Evolutionary conservation across 106 monocot species (phyloP).

Genomic region (Dioscorea alata): DNA sequence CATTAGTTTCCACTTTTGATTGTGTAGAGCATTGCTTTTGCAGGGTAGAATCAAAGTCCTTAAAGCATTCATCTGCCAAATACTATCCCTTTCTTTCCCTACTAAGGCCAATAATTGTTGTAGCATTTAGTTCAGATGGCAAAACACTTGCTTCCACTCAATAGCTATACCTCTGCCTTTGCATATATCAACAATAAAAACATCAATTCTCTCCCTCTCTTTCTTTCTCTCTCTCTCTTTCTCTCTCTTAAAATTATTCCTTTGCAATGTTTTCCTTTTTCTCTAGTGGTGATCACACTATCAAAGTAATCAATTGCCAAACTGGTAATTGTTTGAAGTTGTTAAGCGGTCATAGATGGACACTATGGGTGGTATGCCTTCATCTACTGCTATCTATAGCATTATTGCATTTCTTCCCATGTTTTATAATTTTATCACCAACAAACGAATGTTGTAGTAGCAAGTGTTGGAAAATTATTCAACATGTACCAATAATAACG

Average conservation of each 20-base stretch:
- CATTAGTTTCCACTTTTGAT: neutral
- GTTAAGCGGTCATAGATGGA: slow-evolving; percentile 92
- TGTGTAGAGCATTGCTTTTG: neutral
- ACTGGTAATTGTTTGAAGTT: slow-evolving; percentile 88
- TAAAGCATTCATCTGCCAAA: slow-evolving; percentile 70
- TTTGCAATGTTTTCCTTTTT: slow-evolving; percentile 1
- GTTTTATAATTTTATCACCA: no score
- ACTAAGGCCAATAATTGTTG: slow-evolving; percentile 94
- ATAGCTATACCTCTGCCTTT: slow-evolving; percentile 27
- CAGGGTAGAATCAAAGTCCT: slow-evolving; percentile 93
- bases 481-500: no score
- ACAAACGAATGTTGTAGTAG: no score
- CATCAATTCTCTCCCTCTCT: no score
- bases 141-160: slow-evolving; percentile 96
- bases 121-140: slow-evolving; percentile 94
- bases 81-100: slow-evolving; percentile 90
- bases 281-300: slow-evolving; percentile 93
- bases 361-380: slow-evolving; percentile 96
- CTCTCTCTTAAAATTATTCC: no score
- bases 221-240: no score
- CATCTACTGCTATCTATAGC: neutral
- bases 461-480: no score
- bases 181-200: no score
- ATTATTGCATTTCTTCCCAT: neutral
- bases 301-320: slow-evolving; percentile 87